Conservation (phyloP, 441 rosid genomes). For the Jatropha podagrica region DNA sequence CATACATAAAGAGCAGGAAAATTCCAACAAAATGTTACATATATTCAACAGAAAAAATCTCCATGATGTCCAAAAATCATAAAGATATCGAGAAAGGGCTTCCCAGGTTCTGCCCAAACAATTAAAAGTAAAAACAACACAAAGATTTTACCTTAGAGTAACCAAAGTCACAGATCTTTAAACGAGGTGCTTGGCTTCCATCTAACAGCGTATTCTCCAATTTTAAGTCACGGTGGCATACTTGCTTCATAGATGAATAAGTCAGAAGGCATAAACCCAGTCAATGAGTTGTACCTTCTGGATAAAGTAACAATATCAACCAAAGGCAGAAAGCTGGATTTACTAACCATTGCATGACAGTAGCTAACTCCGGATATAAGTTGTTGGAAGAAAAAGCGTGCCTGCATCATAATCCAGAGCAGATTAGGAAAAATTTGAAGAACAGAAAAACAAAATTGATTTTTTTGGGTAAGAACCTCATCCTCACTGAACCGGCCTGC, state of each 20-base stretch:
- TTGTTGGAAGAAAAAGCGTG: slow-evolving; percentile 97
- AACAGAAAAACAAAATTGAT: background rate
- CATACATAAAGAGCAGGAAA: background rate
- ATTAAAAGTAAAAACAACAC: background rate
- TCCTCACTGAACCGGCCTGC: slow-evolving; percentile 99
- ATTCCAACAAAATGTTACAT: background rate
- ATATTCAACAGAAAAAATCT: background rate
- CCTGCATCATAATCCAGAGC: slow-evolving; percentile 43
- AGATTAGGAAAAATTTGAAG: background rate
- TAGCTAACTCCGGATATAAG: slow-evolving; percentile 98
- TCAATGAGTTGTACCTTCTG: slow-evolving; percentile 11
- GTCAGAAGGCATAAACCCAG: slow-evolving; percentile 15
- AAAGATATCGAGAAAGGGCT: background rate
- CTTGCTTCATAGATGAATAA: slow-evolving; percentile 53
- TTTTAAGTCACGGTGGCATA: slow-evolving; percentile 94
- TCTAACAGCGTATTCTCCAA: slow-evolving; percentile 91
- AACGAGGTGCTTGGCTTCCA: slow-evolving; percentile 94
- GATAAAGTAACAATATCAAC: slow-evolving; percentile 8
- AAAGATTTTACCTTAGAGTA: slow-evolving; percentile 75
- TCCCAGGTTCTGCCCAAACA: slow-evolving; percentile 7
- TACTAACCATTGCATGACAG: slow-evolving; percentile 86
- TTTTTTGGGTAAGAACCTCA: slow-evolving; percentile 51
- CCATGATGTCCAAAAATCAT: slow-evolving; percentile 9
- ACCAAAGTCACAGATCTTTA: slow-evolving; percentile 98
- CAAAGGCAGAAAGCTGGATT: slow-evolving; percentile 18